A percentile compares a stretch with the other conserved stretches of the same genome.
These are phyloP conservation scores for Coelastrella sp. DNA, from an alignment of 139 green algal genomes.

Conservation along the genomic window DNA sequence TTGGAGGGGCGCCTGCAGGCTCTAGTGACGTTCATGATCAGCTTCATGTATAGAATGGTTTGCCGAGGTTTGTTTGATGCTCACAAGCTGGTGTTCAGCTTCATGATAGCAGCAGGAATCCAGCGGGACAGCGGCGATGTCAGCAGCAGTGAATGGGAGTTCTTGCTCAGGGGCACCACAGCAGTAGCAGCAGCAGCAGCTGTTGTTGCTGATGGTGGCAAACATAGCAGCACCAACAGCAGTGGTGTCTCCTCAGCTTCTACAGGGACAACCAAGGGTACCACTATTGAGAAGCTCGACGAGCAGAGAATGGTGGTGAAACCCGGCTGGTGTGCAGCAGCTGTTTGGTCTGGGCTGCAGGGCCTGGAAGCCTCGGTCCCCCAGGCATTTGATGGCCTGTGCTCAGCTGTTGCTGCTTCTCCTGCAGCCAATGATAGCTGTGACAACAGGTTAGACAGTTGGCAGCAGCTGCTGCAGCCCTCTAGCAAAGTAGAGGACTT, in stretches of 20 bases:
- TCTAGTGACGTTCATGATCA: constrained; percentile 41
- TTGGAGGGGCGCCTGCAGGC: constrained; percentile 3
- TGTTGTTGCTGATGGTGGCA: neutral
- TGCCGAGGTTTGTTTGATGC: constrained; percentile 82
- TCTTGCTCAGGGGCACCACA: constrained; percentile 72
- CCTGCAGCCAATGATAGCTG: neutral
- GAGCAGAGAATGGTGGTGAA: neutral
- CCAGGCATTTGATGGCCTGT: neutral
- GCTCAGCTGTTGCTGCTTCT: neutral
- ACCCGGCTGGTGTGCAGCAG: neutral
- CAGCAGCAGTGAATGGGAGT: constrained; percentile 68
- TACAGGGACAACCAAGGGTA: neutral
- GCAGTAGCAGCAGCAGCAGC: neutral
- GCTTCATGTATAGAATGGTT: constrained; percentile 77
- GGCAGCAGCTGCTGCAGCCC: neutral
- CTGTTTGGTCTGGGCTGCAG: neutral
- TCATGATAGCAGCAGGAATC: constrained; percentile 72
- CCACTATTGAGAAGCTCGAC: neutral
- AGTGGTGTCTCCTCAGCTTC: neutral
- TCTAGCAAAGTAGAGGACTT: neutral
- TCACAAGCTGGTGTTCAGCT: constrained; percentile 85
- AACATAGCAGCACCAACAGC: neutral
- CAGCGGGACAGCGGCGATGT: constrained; percentile 57
- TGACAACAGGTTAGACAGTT: neutral
- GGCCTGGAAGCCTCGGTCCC: neutral